phyloP scores from a whole-genome alignment of 2,329 filamentous ascomycete species.

The Alternaria triticina region DNA sequence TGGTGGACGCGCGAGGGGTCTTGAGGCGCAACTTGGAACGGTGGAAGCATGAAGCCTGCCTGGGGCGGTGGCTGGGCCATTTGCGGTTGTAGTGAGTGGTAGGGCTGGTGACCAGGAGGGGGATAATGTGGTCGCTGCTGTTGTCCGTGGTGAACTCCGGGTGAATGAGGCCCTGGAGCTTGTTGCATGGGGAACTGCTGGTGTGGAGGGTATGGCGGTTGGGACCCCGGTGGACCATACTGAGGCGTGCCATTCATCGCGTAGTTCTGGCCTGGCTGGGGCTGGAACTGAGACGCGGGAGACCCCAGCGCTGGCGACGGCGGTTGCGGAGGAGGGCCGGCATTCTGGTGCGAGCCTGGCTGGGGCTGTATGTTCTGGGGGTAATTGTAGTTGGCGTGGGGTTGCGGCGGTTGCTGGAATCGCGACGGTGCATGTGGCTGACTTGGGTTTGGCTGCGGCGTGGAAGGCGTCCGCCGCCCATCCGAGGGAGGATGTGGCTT shows the following conservation, averaged over 20 bases:
- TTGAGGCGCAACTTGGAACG: constrained; percentile 56
- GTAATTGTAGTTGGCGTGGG: constrained; percentile 39
- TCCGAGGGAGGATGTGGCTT: constrained; percentile 23
- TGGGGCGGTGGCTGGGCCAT: constrained; percentile 49
- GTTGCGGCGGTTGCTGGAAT: constrained; percentile 32
- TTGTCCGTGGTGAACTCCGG: constrained; percentile 36
- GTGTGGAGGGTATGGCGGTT: constrained; percentile 38
- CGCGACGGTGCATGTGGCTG: constrained; percentile 27
- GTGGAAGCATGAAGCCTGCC: constrained; percentile 56
- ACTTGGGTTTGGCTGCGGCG: constrained; percentile 21
- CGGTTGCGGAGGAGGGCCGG: constrained; percentile 2
- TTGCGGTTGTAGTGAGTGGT: constrained; percentile 40
- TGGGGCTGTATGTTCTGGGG: constrained; percentile 33
- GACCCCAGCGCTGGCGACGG: constrained; percentile 45
- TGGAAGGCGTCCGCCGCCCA: constrained; percentile 18
- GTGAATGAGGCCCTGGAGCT: constrained; percentile 39
- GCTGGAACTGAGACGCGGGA: constrained; percentile 43
- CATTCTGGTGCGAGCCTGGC: constrained; percentile 26
- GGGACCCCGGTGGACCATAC: constrained; percentile 33
- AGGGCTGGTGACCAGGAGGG: constrained; percentile 36
- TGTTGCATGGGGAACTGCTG: constrained; percentile 35
- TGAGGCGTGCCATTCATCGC: constrained; percentile 31
- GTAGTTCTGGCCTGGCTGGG: constrained; percentile 33
- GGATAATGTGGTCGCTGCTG: constrained; percentile 42
- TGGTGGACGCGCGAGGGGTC: constrained; percentile 49